Base-by-base conservation (phyloP, 192 early-diverging fungal genomes). In the Fimicolochytrium jonesii region DNA sequence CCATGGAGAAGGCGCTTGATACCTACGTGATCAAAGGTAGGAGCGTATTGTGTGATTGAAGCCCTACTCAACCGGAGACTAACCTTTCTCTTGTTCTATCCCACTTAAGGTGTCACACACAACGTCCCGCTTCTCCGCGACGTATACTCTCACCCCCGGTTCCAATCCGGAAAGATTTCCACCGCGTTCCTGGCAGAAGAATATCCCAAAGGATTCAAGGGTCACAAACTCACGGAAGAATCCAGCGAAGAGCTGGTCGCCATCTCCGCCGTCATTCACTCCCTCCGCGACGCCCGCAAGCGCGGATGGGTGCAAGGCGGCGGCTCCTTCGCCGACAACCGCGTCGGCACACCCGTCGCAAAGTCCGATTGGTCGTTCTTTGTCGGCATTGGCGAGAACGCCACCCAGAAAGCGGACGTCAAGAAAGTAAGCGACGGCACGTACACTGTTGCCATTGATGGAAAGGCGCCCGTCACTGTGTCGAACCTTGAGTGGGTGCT, bases 61-160 rank as follows among this genome's bases (percentile, higher is more conserved):
- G n/a, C n/a, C n/a, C n/a, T n/a, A n/a, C n/a, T n/a, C n/a, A n/a
- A n/a, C n/a, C n/a, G n/a, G n/a, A n/a, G 18, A n/a, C 17, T 31
- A 56, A n/a, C 4, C 13, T 18, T 11, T 66, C 26, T 54, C 13
- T n/a, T n/a, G n/a, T n/a, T n/a, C n/a, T n/a, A 26, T 25, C 30
- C 20, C 15, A 4, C 15, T 50, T 22, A 6, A 71, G 74, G 78
- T 62, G 94, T 97, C 17, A 94, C 90, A 2, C 92, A 94, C 79
- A 97, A 97, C 70, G 90, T 97, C 33, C 91, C 94, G 15, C 79
- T 97, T 6, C 73, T 97, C 66, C 87, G 91, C 31, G 91, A 93
- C 53, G 91, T 97, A 29, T 70, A 92, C 47, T 72, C 77, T 29
- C 86, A 87, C 64, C 68, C 81, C 9, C 79, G 85, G 26, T 97